These are phyloP conservation scores for Kalmusia sp. DNA, from an alignment of 2,329 filamentous ascomycete genomes.

Conservation along the genomic window DNA sequence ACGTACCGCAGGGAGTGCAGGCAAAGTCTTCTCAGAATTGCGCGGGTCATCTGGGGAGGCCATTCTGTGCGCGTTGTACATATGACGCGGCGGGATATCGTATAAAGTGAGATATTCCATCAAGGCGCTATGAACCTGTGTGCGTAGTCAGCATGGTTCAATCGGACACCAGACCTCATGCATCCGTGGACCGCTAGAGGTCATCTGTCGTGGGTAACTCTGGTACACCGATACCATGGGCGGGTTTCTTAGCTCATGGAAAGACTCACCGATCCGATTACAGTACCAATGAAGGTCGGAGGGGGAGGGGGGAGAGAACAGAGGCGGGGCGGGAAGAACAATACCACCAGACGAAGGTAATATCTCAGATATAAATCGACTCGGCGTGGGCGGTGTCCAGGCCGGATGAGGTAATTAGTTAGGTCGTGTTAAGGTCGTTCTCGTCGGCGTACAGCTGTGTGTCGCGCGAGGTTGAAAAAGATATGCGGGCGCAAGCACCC, in stretches of 20 bases:
- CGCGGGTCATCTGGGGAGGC: constrained; percentile 23
- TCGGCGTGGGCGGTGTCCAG: not conserved
- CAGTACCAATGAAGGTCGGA: not conserved
- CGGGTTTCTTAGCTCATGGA: not conserved
- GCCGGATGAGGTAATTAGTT: constrained; percentile 18
- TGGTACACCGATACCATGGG: constrained; percentile 1
- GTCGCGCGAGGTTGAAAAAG: constrained; percentile 19
- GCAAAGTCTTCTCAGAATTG: constrained; percentile 26
- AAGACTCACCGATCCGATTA: constrained; percentile 10
- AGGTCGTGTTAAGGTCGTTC: constrained; percentile 15
- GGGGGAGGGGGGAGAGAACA: not conserved
- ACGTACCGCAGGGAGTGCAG: constrained; percentile 40
- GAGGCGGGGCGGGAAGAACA: not conserved
- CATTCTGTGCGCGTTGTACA: constrained; percentile 39
- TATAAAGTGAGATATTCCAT: constrained; percentile 50
- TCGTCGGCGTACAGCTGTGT: constrained; percentile 29
- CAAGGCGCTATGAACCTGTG: not conserved
- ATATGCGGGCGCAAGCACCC: constrained; percentile 38
- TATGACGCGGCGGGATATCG: constrained; percentile 45
- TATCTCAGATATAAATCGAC: constrained; percentile 12
- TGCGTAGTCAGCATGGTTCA: not conserved
- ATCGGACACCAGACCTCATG: not conserved
- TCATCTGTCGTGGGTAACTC: not conserved
- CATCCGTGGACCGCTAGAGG: not conserved
- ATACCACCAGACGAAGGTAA: constrained; percentile 4